phyloP scores from a whole-genome alignment of 805 yeast species.

The Wickerhamomyces alni region DNA sequence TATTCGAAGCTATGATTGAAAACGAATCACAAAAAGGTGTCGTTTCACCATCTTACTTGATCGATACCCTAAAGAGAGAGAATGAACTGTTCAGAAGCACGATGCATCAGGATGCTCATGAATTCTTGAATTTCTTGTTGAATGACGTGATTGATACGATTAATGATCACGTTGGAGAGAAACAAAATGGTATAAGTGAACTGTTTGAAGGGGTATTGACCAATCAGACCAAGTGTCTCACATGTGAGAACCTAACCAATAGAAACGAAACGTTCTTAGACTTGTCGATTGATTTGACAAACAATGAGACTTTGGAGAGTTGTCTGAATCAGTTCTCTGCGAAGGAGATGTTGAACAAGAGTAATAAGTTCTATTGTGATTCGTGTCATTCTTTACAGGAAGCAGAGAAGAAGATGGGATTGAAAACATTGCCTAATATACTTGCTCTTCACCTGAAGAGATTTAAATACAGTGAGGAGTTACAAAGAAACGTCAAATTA shows the following conservation, averaged over 20 bases:
- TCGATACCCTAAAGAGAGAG: conserved; percentile 71
- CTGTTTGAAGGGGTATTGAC: conserved; percentile 82
- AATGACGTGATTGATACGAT: conserved; percentile 58
- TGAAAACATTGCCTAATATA: conserved; percentile 70
- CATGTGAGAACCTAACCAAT: conserved; percentile 77
- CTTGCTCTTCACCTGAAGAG: conserved; percentile 84
- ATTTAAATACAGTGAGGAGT: conserved; percentile 83
- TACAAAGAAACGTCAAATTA: conserved; percentile 76
- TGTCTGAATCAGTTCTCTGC: conserved; percentile 79
- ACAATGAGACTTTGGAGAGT: conserved; percentile 66
- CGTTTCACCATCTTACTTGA: conserved; percentile 71
- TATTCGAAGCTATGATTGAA: conserved; percentile 80
- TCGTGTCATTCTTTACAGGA: conserved; percentile 86
- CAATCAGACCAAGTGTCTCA: conserved; percentile 82
- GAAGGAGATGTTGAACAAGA: conserved; percentile 77
- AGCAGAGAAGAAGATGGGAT: conserved; percentile 83
- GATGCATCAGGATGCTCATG: conserved; percentile 99
- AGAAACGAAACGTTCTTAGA: conserved; percentile 86
- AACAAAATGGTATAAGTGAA: conserved; percentile 51
- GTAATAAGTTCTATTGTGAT: conserved; percentile 91
- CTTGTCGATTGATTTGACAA: conserved; percentile 76
- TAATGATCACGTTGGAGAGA: conserved; percentile 13
- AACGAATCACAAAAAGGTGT: conserved; percentile 67
- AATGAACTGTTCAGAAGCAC: conserved; percentile 81
- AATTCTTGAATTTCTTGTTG: conserved; percentile 80